Evolutionary conservation across 1,139 yeast genomes (phyloP).

Genomic region (Suhomyces terraborum): DNA sequence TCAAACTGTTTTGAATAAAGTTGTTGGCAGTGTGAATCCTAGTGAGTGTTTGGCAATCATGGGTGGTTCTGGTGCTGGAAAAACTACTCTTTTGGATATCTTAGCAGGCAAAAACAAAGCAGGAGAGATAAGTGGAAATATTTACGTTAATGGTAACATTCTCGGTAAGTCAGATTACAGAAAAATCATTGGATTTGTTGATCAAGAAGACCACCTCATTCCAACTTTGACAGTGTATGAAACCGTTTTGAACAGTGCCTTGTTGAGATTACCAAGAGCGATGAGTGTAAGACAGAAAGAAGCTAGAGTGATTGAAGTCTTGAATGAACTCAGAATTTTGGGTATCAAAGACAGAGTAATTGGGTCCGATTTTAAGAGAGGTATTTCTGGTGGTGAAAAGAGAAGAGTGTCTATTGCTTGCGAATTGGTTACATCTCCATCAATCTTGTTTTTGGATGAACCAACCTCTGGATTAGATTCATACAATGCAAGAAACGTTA

Average conservation of each 20-base stretch:
- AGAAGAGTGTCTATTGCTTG: constrained; percentile 89
- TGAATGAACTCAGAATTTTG: constrained; percentile 80
- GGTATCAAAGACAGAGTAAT: constrained; percentile 82
- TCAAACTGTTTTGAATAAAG: constrained; percentile 52
- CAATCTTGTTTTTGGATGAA: constrained; percentile 78
- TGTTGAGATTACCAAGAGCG: constrained; percentile 76
- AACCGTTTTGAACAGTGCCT: constrained; percentile 89
- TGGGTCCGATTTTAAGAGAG: constrained; percentile 87
- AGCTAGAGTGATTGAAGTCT: constrained; percentile 78
- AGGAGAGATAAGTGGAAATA: constrained; percentile 65
- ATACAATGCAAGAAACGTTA: constrained; percentile 87
- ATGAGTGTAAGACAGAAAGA: constrained; percentile 77
- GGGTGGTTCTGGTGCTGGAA: constrained; percentile 99
- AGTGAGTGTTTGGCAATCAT: constrained; percentile 91
- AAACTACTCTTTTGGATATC: constrained; percentile 88
- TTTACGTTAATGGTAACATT: constrained; percentile 71
- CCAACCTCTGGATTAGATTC: constrained; percentile 96
- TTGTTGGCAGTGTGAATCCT: constrained; percentile 79
- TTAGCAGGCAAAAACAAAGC: constrained; percentile 84
- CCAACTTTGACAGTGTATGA: constrained; percentile 95
- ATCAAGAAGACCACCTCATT: constrained; percentile 87
- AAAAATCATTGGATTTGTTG: constrained; percentile 90
- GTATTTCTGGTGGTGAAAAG: constrained; percentile 94
- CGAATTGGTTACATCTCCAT: constrained; percentile 84
- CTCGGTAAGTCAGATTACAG: constrained; percentile 48